Conservation (phyloP, 2,329 filamentous ascomycete genomes). For the Penicillium sp. region DNA sequence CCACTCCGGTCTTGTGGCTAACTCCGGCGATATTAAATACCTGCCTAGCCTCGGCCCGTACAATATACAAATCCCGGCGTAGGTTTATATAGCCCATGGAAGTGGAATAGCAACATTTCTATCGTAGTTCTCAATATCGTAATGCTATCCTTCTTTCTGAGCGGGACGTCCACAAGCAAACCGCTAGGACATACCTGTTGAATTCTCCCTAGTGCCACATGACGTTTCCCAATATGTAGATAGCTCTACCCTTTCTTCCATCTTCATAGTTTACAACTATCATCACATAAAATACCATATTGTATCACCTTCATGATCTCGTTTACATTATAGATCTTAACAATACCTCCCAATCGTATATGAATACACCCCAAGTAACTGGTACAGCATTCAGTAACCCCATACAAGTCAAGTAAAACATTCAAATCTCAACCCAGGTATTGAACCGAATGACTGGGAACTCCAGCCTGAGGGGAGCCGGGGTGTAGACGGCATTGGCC, state of each 20-base stretch:
- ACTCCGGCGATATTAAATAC: not conserved
- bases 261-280: too few species aligned
- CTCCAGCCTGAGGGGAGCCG: not conserved
- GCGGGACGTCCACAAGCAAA: not conserved
- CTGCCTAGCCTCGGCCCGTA: not conserved
- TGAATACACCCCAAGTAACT: conserved; percentile 1
- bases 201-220: too few species aligned
- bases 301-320: too few species aligned
- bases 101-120: not conserved
- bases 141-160: not conserved
- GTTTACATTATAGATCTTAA: too few species aligned
- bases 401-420: not conserved
- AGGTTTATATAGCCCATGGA: not conserved
- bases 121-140: not conserved
- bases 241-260: too few species aligned
- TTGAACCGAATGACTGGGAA: not conserved
- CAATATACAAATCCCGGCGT: not conserved
- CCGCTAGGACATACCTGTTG: too few species aligned
- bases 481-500: conserved; percentile 5
- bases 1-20: not conserved
- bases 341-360: not conserved
- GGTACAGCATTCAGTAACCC: not conserved
- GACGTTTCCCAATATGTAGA: too few species aligned
- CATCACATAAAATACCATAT: too few species aligned
- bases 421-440: not conserved